Base-by-base conservation (phyloP, 2,329 filamentous ascomycete genomes). In the Epichloe bromicola region DNA sequence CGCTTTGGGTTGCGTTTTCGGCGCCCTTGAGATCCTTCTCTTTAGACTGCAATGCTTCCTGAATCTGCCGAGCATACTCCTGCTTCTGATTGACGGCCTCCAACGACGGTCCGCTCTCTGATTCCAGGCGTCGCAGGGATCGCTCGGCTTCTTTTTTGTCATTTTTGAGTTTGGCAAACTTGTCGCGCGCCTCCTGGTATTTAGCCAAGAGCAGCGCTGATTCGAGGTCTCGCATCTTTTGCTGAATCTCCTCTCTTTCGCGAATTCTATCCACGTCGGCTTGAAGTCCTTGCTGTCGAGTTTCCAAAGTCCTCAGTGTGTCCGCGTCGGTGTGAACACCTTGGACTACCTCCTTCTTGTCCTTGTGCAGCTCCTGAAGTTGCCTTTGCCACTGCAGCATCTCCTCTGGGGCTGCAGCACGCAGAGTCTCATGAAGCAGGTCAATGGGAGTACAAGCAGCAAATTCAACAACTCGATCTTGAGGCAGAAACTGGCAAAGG, bases 381-480 rank as follows among this genome's bases (percentile, higher is more conserved):
- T 82, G 66, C 3, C 82, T 74, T 63, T 97, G 90, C 80, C 82
- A 88, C 20, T 80, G 68, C 5, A 87, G 75, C 80, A 97, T 90
- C 54, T 94, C 73, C 44, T 83, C 75, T 0, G 87, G 83, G 0
- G 90, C 93, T 6, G 89, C 90, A 36, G 93, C 93, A 61, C 89
- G 82, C 55, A 95, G 82, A 0, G 93, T 98, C 59, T 93, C 87
- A 53, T 82, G 76, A 1, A 98, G 74, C 19, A 96, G 76, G 43
- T 94, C 85, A 12, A 95, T 74, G 0, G 91, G 85, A 8, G 81
- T 86, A 58, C 95, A 79, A 5, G 79, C 85, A 5, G 93, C 88
- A 63, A 98, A 98, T 62, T 96, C 90, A 23, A 89, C 88, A 1
- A 98, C 93, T 58, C 90, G 86, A 64, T 98, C 93, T 66, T 98